Evolutionary conservation across 441 rosid genomes (phyloP).

Genomic region (Mallotus japonicus): DNA sequence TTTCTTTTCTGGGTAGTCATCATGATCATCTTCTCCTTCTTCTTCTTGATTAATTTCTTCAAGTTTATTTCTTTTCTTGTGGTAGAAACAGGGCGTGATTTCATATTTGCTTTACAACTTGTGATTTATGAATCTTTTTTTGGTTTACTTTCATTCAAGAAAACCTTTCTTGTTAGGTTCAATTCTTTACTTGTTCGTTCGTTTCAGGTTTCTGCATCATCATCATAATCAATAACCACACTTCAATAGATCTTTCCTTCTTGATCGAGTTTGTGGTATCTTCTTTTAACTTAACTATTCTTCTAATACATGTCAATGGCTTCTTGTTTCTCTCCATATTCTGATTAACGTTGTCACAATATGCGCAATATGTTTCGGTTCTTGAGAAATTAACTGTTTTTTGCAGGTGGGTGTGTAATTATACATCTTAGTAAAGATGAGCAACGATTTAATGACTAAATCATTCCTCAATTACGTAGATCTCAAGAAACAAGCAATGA

Average conservation of each 20-base stretch:
- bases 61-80: background rate
- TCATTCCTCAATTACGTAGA: slow-evolving; percentile 34
- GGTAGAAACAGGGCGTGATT: too few relatives aligned
- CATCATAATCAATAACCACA: background rate
- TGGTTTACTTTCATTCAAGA: background rate
- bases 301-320: background rate
- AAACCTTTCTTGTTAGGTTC: background rate
- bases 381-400: background rate
- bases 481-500: slow-evolving; percentile 30
- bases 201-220: slow-evolving; percentile 10
- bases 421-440: slow-evolving; percentile 23
- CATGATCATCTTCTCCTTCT: background rate
- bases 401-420: slow-evolving; percentile 15
- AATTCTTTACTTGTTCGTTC: background rate
- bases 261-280: background rate
- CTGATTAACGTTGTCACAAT: background rate
- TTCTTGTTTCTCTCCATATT: background rate
- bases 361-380: background rate
- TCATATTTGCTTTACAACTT: background rate
- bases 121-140: background rate
- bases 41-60: background rate
- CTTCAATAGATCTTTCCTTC: slow-evolving; percentile 7
- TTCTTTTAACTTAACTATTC: background rate
- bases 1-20: background rate
- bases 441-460: slow-evolving; percentile 30